Base-by-base conservation (phyloP, 2,329 filamentous ascomycete genomes). In the Fusarium irregulare region DNA sequence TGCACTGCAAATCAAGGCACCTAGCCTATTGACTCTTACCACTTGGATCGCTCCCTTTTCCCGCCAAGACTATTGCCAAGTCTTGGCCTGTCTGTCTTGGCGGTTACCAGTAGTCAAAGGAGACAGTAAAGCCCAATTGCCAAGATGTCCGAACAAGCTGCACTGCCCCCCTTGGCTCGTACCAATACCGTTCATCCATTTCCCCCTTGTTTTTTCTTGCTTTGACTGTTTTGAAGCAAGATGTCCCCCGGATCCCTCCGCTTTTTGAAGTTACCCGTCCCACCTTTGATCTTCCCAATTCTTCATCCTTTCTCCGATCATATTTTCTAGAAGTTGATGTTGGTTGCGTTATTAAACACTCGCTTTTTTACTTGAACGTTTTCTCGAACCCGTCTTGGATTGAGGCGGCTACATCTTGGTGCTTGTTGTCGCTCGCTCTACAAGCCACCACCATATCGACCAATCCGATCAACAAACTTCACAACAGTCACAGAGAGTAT, bases 151-250 rank as follows among this genome's bases (percentile, higher is more conserved):
- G 28, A 58, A 58, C 56, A 58, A 58, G 16, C 41, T 74, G 73
- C 73, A 75, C 73, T 67, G 73, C 73, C 73, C 57, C 45, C 21
- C 66, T 75, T 72, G 67, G 71, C 73, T 74, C 68, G 65, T 70
- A 73, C 64, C 64, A 54, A 60, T 50, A 34, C 34, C 53, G 55
- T 20, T 48, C 53, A 13, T 34, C 51, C 13, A 28, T 64, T 53
- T 48, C 46, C 58, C 60, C 57, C 59, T 57, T 60, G 14, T 32
- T 49, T 51, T 51, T 58, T 50, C 28, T 46, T 34, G 14, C 28
- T 45, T 16, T 32, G 27, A 18, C 40, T 34, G 25, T 59, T 57
- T 51, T 58, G 56, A 18, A 51, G 12, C 32, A 46, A 47, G 42
- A 56, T 44, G 18, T 13, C 28, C 28, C 42, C 23, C 47, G 20